phyloP scores from a whole-genome alignment of 768 basidiomycete species.

The Flagelloscypha sp. region DNA sequence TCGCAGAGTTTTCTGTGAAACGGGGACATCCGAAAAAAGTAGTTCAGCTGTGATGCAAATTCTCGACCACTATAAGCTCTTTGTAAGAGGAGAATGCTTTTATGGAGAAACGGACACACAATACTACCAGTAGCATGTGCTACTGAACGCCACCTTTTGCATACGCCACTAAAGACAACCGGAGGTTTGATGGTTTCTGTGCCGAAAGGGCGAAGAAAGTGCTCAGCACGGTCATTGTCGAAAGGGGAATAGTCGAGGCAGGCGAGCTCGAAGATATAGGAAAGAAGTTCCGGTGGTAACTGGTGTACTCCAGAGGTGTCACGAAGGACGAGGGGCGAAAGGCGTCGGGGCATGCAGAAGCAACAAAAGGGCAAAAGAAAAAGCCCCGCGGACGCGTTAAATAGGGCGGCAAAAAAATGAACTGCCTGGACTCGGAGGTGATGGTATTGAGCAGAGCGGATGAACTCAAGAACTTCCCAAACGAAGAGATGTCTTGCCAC shows the following conservation, averaged over 20 bases:
- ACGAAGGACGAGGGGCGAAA: too few species aligned
- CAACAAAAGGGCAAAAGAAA: too few species aligned
- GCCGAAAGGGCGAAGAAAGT: constrained; percentile 20
- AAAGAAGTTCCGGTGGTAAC: constrained; percentile 52
- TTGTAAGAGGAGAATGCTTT: constrained; percentile 22
- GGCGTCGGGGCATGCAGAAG: too few species aligned
- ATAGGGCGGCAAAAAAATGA: too few species aligned
- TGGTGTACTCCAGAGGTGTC: too few species aligned
- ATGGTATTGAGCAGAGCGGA: too few species aligned
- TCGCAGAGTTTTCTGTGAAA: constrained; percentile 17
- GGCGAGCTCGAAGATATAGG: constrained; percentile 46
- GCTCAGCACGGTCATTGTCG: constrained; percentile 13
- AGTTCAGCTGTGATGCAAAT: constrained; percentile 5
- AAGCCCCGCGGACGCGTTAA: too few species aligned
- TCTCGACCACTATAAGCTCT: constrained; percentile 18
- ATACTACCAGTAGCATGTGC: constrained; percentile 36
- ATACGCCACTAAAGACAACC: constrained; percentile 38
- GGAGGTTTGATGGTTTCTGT: constrained; percentile 36
- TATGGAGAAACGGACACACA: constrained; percentile 52
- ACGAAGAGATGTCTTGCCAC: too few species aligned
- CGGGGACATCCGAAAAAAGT: constrained; percentile 3
- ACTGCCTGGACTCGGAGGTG: too few species aligned
- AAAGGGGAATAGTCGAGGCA: constrained; percentile 26
- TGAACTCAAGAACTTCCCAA: too few species aligned
- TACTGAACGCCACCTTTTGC: constrained; percentile 44